Evolutionary conservation across 2,329 filamentous ascomycete genomes (phyloP).

Genomic region (Septoria linicola): DNA sequence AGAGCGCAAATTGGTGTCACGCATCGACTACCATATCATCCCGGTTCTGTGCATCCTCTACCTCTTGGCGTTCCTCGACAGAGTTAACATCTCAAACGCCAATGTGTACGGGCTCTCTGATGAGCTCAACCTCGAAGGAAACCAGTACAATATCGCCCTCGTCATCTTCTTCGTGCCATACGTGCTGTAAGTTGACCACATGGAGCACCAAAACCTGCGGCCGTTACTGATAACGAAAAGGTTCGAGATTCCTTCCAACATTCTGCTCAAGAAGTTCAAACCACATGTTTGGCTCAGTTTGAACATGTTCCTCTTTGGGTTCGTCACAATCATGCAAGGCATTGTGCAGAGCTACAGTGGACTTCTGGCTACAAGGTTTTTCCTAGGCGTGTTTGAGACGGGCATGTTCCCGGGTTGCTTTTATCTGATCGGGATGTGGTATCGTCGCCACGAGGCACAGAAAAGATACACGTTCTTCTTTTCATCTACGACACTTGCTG

Average conservation of each 20-base stretch:
- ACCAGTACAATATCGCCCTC: constrained; percentile 52
- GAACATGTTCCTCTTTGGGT: constrained; percentile 83
- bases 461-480: constrained; percentile 95
- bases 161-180: constrained; percentile 57
- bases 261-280: constrained; percentile 53
- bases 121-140: constrained; percentile 47
- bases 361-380: constrained; percentile 75
- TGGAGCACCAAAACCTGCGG: background rate
- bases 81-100: constrained; percentile 56
- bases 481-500: constrained; percentile 72
- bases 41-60: constrained; percentile 54
- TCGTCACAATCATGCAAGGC: constrained; percentile 67
- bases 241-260: constrained; percentile 55
- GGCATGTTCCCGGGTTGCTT: constrained; percentile 65
- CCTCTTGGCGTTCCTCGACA: constrained; percentile 40
- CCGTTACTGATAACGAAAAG: background rate
- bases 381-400: constrained; percentile 64
- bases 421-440: constrained; percentile 68
- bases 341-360: constrained; percentile 75
- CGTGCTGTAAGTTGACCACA: constrained; percentile 37
- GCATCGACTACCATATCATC: constrained; percentile 51
- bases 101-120: constrained; percentile 51
- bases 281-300: constrained; percentile 53
- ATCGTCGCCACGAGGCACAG: constrained; percentile 81
- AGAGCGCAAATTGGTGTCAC: constrained; percentile 45